phyloP scores from a whole-genome alignment of 2,329 filamentous ascomycete genomes.

The Aspergillus amoenus region DNA sequence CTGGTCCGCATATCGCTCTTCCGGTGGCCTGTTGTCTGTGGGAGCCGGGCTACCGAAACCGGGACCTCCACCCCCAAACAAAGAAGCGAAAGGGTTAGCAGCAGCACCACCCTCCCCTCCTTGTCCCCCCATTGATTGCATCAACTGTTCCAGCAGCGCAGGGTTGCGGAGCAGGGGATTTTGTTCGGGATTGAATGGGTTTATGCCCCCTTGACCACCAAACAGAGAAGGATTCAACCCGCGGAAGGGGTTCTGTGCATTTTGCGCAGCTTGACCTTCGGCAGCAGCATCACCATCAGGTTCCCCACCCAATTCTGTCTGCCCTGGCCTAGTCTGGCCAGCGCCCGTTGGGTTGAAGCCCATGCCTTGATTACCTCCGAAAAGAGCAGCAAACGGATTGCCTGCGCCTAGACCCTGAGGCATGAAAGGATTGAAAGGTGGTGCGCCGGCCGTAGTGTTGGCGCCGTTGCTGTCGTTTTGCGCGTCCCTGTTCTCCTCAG shows the following conservation, averaged over 20 bases:
- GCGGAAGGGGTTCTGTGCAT: conserved; percentile 62
- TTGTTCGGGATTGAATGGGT: conserved; percentile 47
- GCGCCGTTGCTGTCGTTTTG: conserved; percentile 39
- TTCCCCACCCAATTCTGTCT: conserved; percentile 29
- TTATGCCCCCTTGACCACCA: conserved; percentile 43
- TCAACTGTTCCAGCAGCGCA: conserved; percentile 56
- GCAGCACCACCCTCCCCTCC: conserved; percentile 36
- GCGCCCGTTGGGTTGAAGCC: conserved; percentile 29
- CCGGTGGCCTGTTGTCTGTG: conserved; percentile 80
- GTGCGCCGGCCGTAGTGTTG: background rate
- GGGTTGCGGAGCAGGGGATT: conserved; percentile 62
- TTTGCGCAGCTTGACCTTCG: conserved; percentile 37
- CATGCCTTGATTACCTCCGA: conserved; percentile 40
- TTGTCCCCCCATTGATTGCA: conserved; percentile 50
- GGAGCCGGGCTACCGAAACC: conserved; percentile 53
- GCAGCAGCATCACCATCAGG: conserved; percentile 29
- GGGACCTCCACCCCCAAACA: conserved; percentile 59
- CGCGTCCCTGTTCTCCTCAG: conserved; percentile 45
- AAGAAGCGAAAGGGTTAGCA: conserved; percentile 45
- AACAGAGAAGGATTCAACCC: conserved; percentile 57
- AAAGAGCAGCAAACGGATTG: conserved; percentile 65
- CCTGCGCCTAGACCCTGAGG: conserved; percentile 26
- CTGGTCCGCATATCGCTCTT: conserved; percentile 89
- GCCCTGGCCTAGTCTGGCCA: conserved; percentile 29
- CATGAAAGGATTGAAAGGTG: conserved; percentile 34